Evolutionary conservation across 352 stramenopile species (phyloP).

Genomic region (Globisporangium carolinianum): DNA sequence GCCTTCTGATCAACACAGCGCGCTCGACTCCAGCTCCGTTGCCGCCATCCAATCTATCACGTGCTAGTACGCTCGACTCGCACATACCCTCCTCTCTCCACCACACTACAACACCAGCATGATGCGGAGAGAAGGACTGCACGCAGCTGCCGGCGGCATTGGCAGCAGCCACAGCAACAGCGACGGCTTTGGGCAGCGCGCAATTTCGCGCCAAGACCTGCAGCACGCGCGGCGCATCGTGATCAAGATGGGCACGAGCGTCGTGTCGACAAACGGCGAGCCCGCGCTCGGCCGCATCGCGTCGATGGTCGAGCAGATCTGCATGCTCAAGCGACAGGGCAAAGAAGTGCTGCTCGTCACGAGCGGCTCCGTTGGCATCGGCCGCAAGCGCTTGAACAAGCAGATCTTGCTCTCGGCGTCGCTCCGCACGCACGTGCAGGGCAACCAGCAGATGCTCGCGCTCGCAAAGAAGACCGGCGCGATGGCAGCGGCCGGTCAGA

Average conservation of each 20-base stretch:
- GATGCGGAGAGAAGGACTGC: constrained; percentile 49
- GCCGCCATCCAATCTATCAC: not conserved
- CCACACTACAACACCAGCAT: constrained; percentile 11
- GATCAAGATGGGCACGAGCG: constrained; percentile 94
- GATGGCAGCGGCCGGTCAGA: constrained; percentile 92
- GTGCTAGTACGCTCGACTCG: not conserved
- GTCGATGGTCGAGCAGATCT: constrained; percentile 92
- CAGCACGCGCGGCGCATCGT: constrained; percentile 86
- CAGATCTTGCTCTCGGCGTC: constrained; percentile 87
- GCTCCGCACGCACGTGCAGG: constrained; percentile 82
- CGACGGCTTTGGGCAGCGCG: constrained; percentile 20
- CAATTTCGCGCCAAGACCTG: constrained; percentile 63
- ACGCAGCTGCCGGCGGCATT: constrained; percentile 31
- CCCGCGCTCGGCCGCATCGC: constrained; percentile 87
- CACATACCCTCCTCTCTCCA: not conserved
- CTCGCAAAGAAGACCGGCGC: constrained; percentile 85
- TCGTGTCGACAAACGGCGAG: constrained; percentile 92
- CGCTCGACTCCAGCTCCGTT: too few relatives aligned
- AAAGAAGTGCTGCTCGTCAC: constrained; percentile 88
- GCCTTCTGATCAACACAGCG: too few relatives aligned
- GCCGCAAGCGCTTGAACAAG: constrained; percentile 91
- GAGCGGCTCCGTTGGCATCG: constrained; percentile 91
- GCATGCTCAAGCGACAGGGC: constrained; percentile 87
- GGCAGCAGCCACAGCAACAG: constrained; percentile 3
- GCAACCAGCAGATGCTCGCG: constrained; percentile 86